Evolutionary conservation across 257 asterid genomes (phyloP).

Genomic region (Nicotiana obtusifolia): DNA sequence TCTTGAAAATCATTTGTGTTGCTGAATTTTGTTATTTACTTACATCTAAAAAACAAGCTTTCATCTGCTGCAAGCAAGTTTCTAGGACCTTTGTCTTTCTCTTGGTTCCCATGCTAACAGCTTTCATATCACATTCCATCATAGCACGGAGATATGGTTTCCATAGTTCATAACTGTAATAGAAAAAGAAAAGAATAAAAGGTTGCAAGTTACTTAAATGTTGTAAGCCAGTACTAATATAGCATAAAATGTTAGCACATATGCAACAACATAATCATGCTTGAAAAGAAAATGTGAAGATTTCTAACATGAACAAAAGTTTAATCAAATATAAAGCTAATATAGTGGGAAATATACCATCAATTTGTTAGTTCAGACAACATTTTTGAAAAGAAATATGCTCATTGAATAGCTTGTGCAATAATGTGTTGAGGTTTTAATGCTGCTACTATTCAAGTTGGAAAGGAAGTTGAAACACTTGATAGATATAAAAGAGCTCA

Average conservation of each 20-base stretch:
- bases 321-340: background rate
- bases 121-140: conserved; percentile 93
- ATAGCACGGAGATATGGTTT: conserved; percentile 90
- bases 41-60: conserved; percentile 85
- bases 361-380: background rate
- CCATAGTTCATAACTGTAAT: conserved; percentile 81
- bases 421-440: background rate
- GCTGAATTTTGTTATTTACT: conserved; percentile 24
- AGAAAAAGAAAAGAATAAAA: conserved; percentile 9
- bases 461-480: background rate
- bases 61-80: conserved; percentile 84
- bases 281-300: background rate
- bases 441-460: background rate
- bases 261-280: background rate
- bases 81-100: conserved; percentile 79
- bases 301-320: background rate
- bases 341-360: background rate
- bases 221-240: background rate
- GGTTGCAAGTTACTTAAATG: background rate
- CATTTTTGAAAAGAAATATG: background rate
- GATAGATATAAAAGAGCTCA: conserved; percentile 2
- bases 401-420: background rate
- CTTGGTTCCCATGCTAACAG: conserved; percentile 78
- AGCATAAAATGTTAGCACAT: background rate
- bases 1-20: background rate